Conservation (phyloP, 306 rosid genomes). For the Glycine tomentella region DNA sequence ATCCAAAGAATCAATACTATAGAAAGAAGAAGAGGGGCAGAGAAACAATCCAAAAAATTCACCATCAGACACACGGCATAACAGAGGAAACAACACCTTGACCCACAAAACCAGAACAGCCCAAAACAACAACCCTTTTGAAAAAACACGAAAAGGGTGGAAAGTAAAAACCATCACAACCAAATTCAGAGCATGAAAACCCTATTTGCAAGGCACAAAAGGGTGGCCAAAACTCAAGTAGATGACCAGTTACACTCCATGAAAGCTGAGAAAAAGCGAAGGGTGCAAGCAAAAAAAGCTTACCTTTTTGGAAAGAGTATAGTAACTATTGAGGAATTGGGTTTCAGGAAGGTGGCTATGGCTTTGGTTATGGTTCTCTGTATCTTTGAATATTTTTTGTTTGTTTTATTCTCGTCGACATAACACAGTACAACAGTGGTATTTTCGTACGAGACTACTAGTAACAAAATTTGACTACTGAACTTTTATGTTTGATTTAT, state of each 20-base stretch:
- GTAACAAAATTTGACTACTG: not conserved
- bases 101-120: constrained; percentile 4
- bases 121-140: constrained; percentile 15
- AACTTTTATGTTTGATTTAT: not conserved
- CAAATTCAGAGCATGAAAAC: constrained; percentile 43
- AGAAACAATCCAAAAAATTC: constrained; percentile 4
- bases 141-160: constrained; percentile 26
- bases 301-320: constrained; percentile 47
- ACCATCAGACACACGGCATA: constrained; percentile 21
- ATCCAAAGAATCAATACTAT: constrained; percentile 24
- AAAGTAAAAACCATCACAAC: not conserved
- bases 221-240: constrained; percentile 28
- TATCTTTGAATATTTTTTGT: not conserved
- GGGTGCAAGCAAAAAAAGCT: constrained; percentile 8
- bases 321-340: constrained; percentile 38
- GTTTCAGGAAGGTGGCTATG: constrained; percentile 43
- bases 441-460: not conserved
- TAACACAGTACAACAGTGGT: not conserved
- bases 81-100: constrained; percentile 32
- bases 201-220: constrained; percentile 46
- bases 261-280: constrained; percentile 30
- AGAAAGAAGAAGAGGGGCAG: constrained; percentile 10
- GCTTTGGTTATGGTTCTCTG: constrained; percentile 21
- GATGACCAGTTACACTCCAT: constrained; percentile 36
- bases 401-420: not conserved